These are phyloP conservation scores for Hypoxylon rickii DNA, from an alignment of 495 filamentous ascomycete genomes.

Conservation along the genomic window DNA sequence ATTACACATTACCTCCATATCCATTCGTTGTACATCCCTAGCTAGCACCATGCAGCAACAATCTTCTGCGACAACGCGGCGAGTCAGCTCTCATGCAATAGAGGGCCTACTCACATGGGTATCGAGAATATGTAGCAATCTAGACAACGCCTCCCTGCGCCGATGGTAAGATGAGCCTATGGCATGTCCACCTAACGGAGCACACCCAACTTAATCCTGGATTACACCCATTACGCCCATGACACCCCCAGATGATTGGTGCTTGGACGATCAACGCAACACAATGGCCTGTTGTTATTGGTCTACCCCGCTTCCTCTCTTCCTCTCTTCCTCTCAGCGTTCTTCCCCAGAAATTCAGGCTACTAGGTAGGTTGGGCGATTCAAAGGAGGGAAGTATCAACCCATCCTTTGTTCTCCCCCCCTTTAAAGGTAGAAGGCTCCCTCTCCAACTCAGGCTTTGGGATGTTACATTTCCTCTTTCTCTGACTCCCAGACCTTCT, in stretches of 20 bases:
- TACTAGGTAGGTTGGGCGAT: background rate
- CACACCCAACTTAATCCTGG: conserved; percentile 10
- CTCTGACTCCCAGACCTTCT: background rate
- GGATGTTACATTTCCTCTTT: conserved; percentile 9
- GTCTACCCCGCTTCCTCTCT: conserved; percentile 32
- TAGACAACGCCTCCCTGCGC: conserved; percentile 5
- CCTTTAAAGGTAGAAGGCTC: conserved; percentile 19
- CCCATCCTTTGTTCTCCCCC: background rate
- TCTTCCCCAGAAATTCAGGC: conserved; percentile 16
- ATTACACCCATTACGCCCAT: too few species aligned
- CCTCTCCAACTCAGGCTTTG: background rate
- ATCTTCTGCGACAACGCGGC: background rate
- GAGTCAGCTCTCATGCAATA: conserved; percentile 14
- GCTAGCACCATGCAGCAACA: too few species aligned
- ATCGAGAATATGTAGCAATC: background rate
- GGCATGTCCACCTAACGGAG: conserved; percentile 10
- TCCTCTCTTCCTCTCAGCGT: background rate
- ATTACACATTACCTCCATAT: conserved; percentile 7
- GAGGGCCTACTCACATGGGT: conserved; percentile 15
- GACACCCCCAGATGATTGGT: conserved; percentile 29
- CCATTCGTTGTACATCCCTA: too few species aligned
- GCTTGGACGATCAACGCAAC: conserved; percentile 15
- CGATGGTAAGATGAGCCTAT: conserved; percentile 24
- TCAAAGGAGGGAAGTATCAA: conserved; percentile 2
- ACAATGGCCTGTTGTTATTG: conserved; percentile 20